Base-by-base conservation (phyloP, 768 basidiomycete genomes). In the Sporobolomyces phaffii region DNA sequence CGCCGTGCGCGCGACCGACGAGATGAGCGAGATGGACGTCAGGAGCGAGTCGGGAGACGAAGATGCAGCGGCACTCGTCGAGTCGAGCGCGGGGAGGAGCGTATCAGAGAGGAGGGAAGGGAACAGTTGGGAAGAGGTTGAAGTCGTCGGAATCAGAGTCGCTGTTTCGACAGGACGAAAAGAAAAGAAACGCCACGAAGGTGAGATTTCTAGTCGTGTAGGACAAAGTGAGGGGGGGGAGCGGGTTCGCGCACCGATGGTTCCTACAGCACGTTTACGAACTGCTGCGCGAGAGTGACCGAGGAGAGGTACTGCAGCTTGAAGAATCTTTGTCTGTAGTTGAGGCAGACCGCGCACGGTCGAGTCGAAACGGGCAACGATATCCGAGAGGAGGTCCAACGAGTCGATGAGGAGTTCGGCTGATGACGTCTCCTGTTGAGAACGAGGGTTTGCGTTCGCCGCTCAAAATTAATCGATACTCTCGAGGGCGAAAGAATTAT, bases 231-330 rank as follows among this genome's bases (percentile, higher is more conserved):
- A n/a, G n/a, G n/a, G n/a, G n/a, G n/a, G n/a, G n/a, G n/a, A n/a
- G n/a, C n/a, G n/a, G n/a, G n/a, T n/a, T n/a, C n/a, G n/a, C n/a
- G n/a, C n/a, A 85, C 80, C 44, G 83, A 84, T 13, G 87, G 86
- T 47, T 85, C 84, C 20, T 86, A 97, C 92, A 3, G 91, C 89
- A 57, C 92, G 87, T 80, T 98, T 98, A 56, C 93, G 85, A 59
- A 98, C 89, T 0, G 91, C 90, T 14, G 88, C 84, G 6, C 91
- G 86, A 11, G 82, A 75, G 78, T 88, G 89, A n/a, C 81, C 82
- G 50, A 90, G 83, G 17, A 80, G 73, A 48, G 78, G 78, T 18
- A 76, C 77, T 22, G 96, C 82, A 61, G 91, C 91, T 24, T 87
- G 84, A 9, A 94, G 80, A 1, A 87, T 87, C 76, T 86, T 33